A percentile compares a stretch with the other conserved stretches of the same genome.
Conservation (phyloP, 805 yeast species). For the Ogataea naganishii region DNA sequence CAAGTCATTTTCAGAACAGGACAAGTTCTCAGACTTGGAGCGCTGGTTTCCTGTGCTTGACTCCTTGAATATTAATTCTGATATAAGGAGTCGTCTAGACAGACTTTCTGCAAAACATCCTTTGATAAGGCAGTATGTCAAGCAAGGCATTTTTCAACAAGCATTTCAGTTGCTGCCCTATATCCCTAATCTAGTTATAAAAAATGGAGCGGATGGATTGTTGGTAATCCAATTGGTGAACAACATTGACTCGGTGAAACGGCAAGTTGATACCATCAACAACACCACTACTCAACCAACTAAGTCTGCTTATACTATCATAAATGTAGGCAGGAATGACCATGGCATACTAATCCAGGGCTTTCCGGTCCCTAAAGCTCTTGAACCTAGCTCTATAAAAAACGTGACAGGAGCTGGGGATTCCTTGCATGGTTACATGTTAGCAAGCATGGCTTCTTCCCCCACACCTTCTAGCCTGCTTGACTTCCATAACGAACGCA, state of each 20-base stretch:
- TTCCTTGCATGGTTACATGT: constrained; percentile 58
- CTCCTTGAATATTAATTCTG: constrained; percentile 37
- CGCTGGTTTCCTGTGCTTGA: constrained; percentile 74
- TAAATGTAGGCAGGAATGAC: constrained; percentile 16
- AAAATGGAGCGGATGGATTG: constrained; percentile 62
- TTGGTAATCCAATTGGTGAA: constrained; percentile 31
- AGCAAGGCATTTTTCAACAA: constrained; percentile 51
- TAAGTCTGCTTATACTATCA: constrained; percentile 9
- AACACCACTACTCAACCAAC: constrained; percentile 3
- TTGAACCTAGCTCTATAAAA: constrained; percentile 30
- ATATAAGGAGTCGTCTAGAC: constrained; percentile 38
- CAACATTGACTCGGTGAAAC: constrained; percentile 8
- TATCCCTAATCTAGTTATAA: constrained; percentile 55
- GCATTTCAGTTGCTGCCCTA: constrained; percentile 68
- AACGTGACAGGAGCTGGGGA: constrained; percentile 92
- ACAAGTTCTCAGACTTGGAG: constrained; percentile 41
- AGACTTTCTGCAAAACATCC: constrained; percentile 18
- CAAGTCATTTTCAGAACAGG: constrained; percentile 33
- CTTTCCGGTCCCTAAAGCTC: constrained; percentile 32
- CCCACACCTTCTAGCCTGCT: no score
- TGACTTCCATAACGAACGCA: constrained; percentile 6
- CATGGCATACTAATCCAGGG: constrained; percentile 59
- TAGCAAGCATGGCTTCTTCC: no score
- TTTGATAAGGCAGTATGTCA: constrained; percentile 19
- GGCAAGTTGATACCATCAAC: constrained; percentile 2